Base-by-base conservation (phyloP, 73 alveolate species). In the Strombidium stylifer region DNA sequence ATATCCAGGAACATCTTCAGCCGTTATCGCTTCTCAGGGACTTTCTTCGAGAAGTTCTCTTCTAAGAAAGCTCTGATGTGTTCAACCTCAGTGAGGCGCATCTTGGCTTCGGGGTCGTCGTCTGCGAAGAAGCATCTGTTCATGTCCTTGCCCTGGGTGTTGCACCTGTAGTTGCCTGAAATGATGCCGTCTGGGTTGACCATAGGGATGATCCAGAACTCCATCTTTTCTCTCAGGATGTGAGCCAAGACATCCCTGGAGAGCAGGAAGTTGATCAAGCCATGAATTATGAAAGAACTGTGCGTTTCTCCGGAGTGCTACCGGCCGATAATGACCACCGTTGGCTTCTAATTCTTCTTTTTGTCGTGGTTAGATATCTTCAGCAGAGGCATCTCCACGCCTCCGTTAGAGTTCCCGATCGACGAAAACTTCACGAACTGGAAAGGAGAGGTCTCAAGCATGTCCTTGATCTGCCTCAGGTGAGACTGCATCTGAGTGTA, bases 401-500 rank as follows among this genome's bases (percentile, higher is more conserved):
- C n/a, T 5, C 73, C 73, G 12, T 36, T 36, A 37, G 36, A 4
- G 4, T 39, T 4, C 8, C 73, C 73, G 4, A 59, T 1, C n/a
- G 3, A 7, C 15, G 35, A 45, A 39, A 59, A 6, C 59, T 41
- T 23, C 1, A 59, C 8, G 16, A 14, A 12, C 28, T 39, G 4
- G 16, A 11, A 6, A 39, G n/a, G 49, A 20, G 24, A 39, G 4
- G 34, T 7, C 44, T 59, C 37, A 2, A 18, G 19, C 30, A 59
- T 8, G 16, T 7, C n/a, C 1, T 25, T 18, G 3, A 59, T 15
- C 0, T 1, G 3, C 2, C 14, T 3, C 3, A 59, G 4, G 25
- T 59, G 59, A 18, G n/a, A 8, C 31, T 59, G 25, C 32, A 59
- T 14, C 45, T 59, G 73, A 3, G 84, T 58, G 61, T 78, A 85